Percentiles rank a stretch among this genome's conserved stretches.
Conservation (phyloP, 2,329 filamentous ascomycete genomes). For the Penicillium italicum region DNA sequence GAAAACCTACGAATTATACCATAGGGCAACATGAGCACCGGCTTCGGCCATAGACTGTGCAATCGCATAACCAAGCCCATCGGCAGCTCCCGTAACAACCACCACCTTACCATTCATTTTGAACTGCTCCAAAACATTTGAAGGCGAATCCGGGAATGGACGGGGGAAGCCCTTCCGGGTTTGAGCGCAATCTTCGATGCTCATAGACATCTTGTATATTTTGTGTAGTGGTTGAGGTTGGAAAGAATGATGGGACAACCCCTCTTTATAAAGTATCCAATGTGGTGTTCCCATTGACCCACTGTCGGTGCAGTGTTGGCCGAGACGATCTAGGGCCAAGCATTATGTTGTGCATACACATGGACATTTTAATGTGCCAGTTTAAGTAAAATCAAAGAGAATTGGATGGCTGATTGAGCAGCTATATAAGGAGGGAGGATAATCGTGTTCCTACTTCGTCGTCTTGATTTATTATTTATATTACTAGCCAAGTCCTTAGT, state of each 20-base stretch:
- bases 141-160: conserved; percentile 39
- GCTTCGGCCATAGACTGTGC: conserved; percentile 49
- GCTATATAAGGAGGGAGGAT: too few relatives aligned
- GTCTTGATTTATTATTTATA: too few relatives aligned
- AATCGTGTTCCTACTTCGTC: too few relatives aligned
- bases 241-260: not conserved
- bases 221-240: not conserved
- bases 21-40: conserved; percentile 41
- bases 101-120: conserved; percentile 40
- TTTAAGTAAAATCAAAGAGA: not conserved
- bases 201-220: conserved; percentile 40
- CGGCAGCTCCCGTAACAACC: conserved; percentile 46
- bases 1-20: conserved; percentile 38
- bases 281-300: not conserved
- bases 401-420: not conserved
- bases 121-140: conserved; percentile 48
- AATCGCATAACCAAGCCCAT: conserved; percentile 47
- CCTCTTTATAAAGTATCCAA: conserved; percentile 1
- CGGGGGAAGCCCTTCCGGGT: conserved; percentile 37
- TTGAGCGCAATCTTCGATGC: conserved; percentile 28
- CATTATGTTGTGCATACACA: too few relatives aligned
- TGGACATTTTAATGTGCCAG: too few relatives aligned
- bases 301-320: conserved; percentile 5
- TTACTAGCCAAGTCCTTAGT: too few relatives aligned
- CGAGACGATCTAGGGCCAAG: not conserved